Conservation (phyloP, 305 asterid species). For the Caryopteris hybrid region DNA sequence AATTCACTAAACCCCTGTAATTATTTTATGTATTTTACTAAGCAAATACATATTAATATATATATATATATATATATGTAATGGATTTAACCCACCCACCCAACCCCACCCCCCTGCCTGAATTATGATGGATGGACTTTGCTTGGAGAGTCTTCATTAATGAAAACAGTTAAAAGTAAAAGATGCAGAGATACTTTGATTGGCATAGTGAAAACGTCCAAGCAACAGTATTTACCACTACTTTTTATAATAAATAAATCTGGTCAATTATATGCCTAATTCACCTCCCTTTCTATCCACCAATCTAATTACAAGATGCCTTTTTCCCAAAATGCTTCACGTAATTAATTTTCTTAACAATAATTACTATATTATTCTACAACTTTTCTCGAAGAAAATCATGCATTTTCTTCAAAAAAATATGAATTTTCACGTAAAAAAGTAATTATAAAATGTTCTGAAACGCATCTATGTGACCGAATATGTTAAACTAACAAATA, state of each 20-base stretch:
- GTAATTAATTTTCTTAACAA: constrained; percentile 10
- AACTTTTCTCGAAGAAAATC: background rate
- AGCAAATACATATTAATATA: no score
- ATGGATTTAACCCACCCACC: no score
- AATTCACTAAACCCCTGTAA: no score
- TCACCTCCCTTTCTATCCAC: background rate
- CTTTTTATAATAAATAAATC: background rate
- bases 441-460: no score
- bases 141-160: background rate
- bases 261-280: background rate
- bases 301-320: constrained; percentile 5
- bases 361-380: background rate
- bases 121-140: no score
- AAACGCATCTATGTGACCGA: no score
- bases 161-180: constrained; percentile 1
- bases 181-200: background rate
- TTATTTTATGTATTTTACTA: no score
- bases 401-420: no score
- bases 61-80: no score
- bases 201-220: constrained; percentile 1
- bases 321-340: constrained; percentile 12
- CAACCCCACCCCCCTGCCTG: no score
- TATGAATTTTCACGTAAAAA: no score
- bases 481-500: no score
- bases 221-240: background rate